phyloP scores from a whole-genome alignment of 352 stramenopile species.

The Pythium folliculosum region DNA sequence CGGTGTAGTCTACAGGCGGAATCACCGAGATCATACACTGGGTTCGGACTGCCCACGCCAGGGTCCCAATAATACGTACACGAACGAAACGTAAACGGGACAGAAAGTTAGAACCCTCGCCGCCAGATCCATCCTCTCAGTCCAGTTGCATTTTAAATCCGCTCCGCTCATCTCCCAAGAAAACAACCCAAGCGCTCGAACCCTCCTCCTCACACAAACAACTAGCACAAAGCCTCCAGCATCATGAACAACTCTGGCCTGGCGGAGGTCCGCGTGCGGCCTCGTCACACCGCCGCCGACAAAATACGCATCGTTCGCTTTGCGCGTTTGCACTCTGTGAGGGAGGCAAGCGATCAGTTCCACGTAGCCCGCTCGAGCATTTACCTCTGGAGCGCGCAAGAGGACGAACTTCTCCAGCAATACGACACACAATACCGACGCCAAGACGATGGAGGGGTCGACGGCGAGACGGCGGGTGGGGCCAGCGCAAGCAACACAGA shows the following conservation, averaged over 20 bases:
- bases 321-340: neutral
- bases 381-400: neutral
- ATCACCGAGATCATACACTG: neutral
- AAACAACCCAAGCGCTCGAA: neutral
- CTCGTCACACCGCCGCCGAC: neutral
- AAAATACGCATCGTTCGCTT: neutral
- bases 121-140: neutral
- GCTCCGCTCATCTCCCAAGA: neutral
- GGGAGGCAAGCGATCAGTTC: neutral
- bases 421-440: neutral
- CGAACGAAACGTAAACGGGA: too few relatives aligned
- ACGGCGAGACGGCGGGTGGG: too few relatives aligned
- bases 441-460: too few relatives aligned
- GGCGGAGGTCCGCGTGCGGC: neutral
- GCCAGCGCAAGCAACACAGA: too few relatives aligned
- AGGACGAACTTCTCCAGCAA: neutral
- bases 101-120: too few relatives aligned
- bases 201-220: neutral
- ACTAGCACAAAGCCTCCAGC: neutral
- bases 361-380: neutral
- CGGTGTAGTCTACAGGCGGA: too few relatives aligned
- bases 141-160: neutral
- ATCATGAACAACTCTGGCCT: neutral
- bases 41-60: too few relatives aligned
- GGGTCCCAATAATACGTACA: too few relatives aligned